Conservation (phyloP, 208 protist species). For the Trypanosoma rangeli region DNA sequence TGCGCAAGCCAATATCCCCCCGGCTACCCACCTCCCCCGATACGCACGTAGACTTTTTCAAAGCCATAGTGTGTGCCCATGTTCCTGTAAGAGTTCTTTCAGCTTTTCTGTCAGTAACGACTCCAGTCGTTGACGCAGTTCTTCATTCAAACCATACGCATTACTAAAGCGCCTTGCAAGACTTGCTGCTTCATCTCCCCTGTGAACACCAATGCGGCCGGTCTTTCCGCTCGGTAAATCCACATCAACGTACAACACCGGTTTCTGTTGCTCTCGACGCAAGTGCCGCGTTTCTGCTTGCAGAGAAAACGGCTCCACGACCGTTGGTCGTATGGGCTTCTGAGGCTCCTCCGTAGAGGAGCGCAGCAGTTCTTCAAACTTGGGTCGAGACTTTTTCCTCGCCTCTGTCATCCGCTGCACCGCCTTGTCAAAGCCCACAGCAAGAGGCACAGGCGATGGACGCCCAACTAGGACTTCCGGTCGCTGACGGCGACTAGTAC, state of each 20-base stretch:
- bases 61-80: constrained; percentile 18
- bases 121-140: constrained; percentile 22
- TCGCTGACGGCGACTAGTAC: not conserved
- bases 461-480: not conserved
- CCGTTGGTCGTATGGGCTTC: constrained; percentile 14
- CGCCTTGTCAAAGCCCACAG: constrained; percentile 43
- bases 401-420: constrained; percentile 56
- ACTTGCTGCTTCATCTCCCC: constrained; percentile 32
- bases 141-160: constrained; percentile 33
- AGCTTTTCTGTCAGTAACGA: constrained; percentile 24
- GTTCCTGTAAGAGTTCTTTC: constrained; percentile 4
- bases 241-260: constrained; percentile 55
- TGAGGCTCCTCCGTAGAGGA: constrained; percentile 6
- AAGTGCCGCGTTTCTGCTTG: constrained; percentile 10
- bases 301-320: constrained; percentile 34
- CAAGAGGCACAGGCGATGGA: constrained; percentile 5
- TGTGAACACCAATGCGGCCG: constrained; percentile 47
- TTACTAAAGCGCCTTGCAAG: constrained; percentile 38
- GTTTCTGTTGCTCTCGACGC: constrained; percentile 17
- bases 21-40: not conserved
- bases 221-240: constrained; percentile 40
- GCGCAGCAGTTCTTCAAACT: constrained; percentile 29
- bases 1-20: not conserved
- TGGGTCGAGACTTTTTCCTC: constrained; percentile 4
- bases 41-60: not conserved